Base-by-base conservation (phyloP, 2,329 filamentous ascomycete genomes). In the Neoscytalidium dimidiatum region DNA sequence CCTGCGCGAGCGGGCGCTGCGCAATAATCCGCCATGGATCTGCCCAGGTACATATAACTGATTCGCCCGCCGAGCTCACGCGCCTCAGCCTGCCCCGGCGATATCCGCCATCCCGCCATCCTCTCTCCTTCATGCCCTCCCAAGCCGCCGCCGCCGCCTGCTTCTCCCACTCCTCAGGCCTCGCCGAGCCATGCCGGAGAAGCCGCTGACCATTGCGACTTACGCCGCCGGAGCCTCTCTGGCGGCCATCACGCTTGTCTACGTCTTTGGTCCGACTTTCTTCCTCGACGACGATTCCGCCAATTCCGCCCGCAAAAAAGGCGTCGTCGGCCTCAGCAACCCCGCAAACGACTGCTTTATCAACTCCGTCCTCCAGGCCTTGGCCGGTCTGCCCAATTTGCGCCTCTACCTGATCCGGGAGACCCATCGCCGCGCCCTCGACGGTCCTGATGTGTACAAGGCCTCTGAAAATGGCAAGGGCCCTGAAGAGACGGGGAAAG, bases 221-320 rank as follows among this genome's bases (percentile, higher is more conserved):
- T 99, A 99, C 80, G 95, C 95, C 73, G 95, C 94, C 66, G 94
- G 94, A 71, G 95, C 94, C 67, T 97, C 94, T 63, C 90, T 99
- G 68, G 95, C 95, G 64, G 95, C 95, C 67, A 92, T 96, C 68
- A 94, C 95, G 33, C 87, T 98, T 65, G 92, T 98, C 76, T 99
- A 98, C 79, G 94, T 98, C 71, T 98, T 99, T 79, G 93, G 90
- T 8, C 95, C 95, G n/a, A 98, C 94, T 61, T 98, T 94, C 79
- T 92, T 96, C 72, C 90, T 98, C 77, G 94, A 99, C 79, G 88
- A 90, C 74, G 91, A 95, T 64, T 85, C 89, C 60, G 56, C 64
- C 23, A 82, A 78, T 67, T 86, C 85, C 64, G 80, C 81, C 68
- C 88, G 91, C 71, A 95, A 93, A 79, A 94, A 92, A 74, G 91